phyloP scores from a whole-genome alignment of 371 early-diverging fungal genomes.

The Mucor plumbeus region DNA sequence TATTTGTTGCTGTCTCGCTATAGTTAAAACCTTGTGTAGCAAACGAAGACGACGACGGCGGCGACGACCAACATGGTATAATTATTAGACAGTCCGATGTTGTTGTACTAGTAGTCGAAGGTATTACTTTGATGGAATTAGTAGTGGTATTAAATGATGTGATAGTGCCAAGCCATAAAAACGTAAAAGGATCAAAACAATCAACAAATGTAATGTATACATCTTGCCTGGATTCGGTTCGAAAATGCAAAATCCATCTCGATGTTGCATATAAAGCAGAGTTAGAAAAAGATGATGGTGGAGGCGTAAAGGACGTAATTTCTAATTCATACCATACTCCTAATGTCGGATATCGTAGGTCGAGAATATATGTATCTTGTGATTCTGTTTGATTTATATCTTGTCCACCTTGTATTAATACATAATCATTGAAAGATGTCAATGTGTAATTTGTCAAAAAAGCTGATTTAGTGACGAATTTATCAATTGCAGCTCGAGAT shows the following conservation, averaged over 20 bases:
- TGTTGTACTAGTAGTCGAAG: neutral
- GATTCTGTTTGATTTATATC: constrained; percentile 1
- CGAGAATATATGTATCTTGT: constrained; percentile 15
- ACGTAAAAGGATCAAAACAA: constrained; percentile 16
- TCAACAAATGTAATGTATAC: constrained; percentile 4
- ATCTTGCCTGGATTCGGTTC: neutral
- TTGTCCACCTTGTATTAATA: constrained; percentile 10
- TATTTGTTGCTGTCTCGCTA: constrained; percentile 3
- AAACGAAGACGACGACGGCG: neutral
- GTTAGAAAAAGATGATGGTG: neutral
- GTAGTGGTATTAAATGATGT: neutral
- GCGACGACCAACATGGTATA: neutral
- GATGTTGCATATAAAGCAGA: constrained; percentile 16
- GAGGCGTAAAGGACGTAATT: neutral
- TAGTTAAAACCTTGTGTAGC: constrained; percentile 2
- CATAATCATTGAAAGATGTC: constrained; percentile 10
- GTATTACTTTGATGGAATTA: neutral
- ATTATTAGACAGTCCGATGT: constrained; percentile 13
- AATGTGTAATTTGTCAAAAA: neutral
- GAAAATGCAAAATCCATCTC: constrained; percentile 22
- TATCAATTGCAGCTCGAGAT: constrained; percentile 11
- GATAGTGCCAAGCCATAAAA: constrained; percentile 14
- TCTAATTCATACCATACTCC: constrained; percentile 2
- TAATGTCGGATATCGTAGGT: constrained; percentile 6
- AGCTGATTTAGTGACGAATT: neutral